Base-by-base conservation (phyloP, 495 filamentous ascomycete species). In the Chaetomium cochliodes region DNA sequence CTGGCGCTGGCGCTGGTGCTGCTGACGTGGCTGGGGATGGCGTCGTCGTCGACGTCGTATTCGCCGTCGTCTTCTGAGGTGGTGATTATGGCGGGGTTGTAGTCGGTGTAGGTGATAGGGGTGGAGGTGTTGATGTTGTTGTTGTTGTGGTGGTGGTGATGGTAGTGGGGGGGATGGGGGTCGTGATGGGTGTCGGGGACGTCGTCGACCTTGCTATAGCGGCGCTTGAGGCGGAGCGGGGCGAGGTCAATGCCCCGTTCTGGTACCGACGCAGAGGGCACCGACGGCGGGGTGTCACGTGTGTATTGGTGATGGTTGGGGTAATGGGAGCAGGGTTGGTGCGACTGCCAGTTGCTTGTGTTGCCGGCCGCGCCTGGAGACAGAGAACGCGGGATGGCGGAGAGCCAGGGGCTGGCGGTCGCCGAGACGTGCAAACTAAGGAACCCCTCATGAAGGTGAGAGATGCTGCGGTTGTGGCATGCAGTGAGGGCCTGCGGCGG, bases 331-430 rank as follows among this genome's bases (percentile, higher is more conserved):
- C 51, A 41, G 7, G 60, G 60, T 16, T 47, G 33, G 51, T 28
- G 44, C 3, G 60, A 44, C 25, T 51, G 59, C 59, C 49, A 53
- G 7, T 25, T 42, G 59, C 15, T 30, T 18, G 56, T 18, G 58
- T 26, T 11, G 28, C 26, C 39, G 11, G 44, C 12, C 44, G 30
- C 16, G 12, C 41, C 26, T 13, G 52, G 52, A 0, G 52, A 57
- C n/a, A 53, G 60, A 41, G 60, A 77, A 44, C 79, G 72, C 23
- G 79, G 79, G 54, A 81, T 70, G 26, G 77, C 78, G 55, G 74
- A 80, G 2, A 81, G 70, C 69, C 76, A 74, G 37, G 79, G 78
- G 64, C 75, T 80, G 16, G 74, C 72, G 1, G 69, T 70, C 9
- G 65, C 60, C 3, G 60, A 22, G 15, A 65, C 64, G 62, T 69